phyloP scores from a whole-genome alignment of 73 alveolate genomes.

The Tetrahymena borealis region DNA sequence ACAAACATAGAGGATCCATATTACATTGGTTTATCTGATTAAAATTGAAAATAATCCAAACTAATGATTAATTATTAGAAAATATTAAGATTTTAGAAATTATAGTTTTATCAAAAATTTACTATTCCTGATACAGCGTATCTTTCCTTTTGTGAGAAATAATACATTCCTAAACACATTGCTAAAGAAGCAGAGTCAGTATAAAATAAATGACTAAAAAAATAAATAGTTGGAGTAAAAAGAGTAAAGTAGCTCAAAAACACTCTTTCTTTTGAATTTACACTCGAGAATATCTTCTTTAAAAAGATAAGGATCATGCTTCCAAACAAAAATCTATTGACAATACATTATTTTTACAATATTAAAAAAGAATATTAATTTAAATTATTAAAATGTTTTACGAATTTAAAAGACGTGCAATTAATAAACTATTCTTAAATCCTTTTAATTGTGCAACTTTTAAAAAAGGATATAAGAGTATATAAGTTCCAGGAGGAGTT shows the following conservation, averaged over 20 bases:
- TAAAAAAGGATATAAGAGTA: constrained; percentile 11
- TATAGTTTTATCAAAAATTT: background rate
- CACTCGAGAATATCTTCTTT: background rate
- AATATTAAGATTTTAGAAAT: background rate
- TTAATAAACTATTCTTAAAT: background rate
- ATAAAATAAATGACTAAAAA: constrained; percentile 32
- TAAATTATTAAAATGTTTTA: background rate
- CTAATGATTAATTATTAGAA: background rate
- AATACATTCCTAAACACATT: background rate
- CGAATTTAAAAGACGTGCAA: constrained; percentile 40
- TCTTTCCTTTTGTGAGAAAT: background rate
- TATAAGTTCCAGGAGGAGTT: constrained; percentile 48
- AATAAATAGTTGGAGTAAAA: constrained; percentile 40
- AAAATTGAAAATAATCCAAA: constrained; percentile 35
- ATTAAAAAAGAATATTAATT: constrained; percentile 8
- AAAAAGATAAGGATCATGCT: background rate
- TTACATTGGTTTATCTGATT: constrained; percentile 41
- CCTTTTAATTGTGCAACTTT: background rate
- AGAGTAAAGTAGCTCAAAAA: background rate
- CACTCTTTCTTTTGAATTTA: background rate
- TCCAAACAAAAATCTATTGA: background rate
- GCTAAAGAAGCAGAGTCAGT: constrained; percentile 41
- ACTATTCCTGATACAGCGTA: constrained; percentile 26
- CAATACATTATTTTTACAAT: background rate
- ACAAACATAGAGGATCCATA: constrained; percentile 43